A percentile compares a stretch with the other conserved stretches of the same genome.
These are phyloP conservation scores for Kodamaea fungicola DNA, from an alignment of 1,139 yeast species.

Conservation along the genomic window DNA sequence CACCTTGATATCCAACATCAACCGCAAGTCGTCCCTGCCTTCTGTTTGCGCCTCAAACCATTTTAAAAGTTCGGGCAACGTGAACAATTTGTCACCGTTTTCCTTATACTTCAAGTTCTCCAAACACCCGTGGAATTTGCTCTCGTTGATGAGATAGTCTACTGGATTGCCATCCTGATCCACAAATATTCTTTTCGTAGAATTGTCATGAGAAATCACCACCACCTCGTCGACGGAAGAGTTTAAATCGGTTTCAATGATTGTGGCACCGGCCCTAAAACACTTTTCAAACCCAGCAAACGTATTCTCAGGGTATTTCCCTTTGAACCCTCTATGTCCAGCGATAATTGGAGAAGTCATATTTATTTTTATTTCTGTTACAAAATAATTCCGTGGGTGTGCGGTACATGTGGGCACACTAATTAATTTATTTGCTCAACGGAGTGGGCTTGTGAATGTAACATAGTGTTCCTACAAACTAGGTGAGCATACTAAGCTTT, in stretches of 20 bases:
- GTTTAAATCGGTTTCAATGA: conserved; percentile 85
- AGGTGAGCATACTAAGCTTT: too few relatives aligned
- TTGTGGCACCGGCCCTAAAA: conserved; percentile 61
- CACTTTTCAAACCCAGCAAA: conserved; percentile 70
- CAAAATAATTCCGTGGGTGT: neutral
- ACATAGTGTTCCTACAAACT: too few relatives aligned
- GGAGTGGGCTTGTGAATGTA: too few relatives aligned
- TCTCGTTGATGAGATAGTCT: conserved; percentile 38
- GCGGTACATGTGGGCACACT: too few relatives aligned
- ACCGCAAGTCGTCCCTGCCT: conserved; percentile 21
- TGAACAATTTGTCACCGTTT: conserved; percentile 58
- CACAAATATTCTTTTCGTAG: conserved; percentile 60
- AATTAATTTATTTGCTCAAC: too few relatives aligned
- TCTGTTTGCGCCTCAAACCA: conserved; percentile 51
- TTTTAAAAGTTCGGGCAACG: conserved; percentile 54
- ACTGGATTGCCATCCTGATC: conserved; percentile 37
- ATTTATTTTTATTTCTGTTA: neutral
- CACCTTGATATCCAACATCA: conserved; percentile 83
- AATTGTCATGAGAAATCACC: conserved; percentile 72
- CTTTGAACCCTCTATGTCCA: conserved; percentile 55
- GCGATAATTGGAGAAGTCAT: conserved; percentile 28
- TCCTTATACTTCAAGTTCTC: conserved; percentile 51
- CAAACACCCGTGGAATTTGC: conserved; percentile 38
- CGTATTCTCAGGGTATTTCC: conserved; percentile 76
- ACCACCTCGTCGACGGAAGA: conserved; percentile 68